Conservation (phyloP, 768 basidiomycete genomes). For the Suillus paluster region DNA sequence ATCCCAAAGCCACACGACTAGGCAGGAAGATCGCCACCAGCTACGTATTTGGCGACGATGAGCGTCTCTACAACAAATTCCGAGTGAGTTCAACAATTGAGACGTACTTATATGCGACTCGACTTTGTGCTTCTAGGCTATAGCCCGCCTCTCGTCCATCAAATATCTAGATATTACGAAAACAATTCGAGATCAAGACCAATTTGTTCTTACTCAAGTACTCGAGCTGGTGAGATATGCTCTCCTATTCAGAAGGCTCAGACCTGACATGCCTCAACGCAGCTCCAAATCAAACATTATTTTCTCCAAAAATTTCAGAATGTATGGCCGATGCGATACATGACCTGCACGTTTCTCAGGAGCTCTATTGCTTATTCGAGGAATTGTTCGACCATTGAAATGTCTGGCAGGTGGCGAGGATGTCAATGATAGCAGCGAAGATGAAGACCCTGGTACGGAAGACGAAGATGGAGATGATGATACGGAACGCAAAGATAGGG, state of each 20-base stretch:
- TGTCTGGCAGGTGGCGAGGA: background rate
- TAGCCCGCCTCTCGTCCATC: background rate
- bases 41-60: background rate
- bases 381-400: background rate
- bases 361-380: background rate
- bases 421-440: background rate
- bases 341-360: background rate
- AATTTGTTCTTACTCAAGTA: background rate
- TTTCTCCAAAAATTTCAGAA: background rate
- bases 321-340: background rate
- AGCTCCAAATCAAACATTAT: background rate
- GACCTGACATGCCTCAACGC: background rate
- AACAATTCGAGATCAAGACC: background rate
- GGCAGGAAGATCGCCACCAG: background rate
- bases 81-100: background rate
- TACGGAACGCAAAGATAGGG: background rate
- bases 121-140: background rate
- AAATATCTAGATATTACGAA: background rate
- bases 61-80: background rate
- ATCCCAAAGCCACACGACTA: background rate
- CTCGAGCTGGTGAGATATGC: background rate
- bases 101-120: background rate
- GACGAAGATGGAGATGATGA: background rate
- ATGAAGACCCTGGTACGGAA: too few relatives aligned
- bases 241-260: background rate